Evolutionary conservation across 768 basidiomycete genomes (phyloP).

Genomic region (Mycena floridula): DNA sequence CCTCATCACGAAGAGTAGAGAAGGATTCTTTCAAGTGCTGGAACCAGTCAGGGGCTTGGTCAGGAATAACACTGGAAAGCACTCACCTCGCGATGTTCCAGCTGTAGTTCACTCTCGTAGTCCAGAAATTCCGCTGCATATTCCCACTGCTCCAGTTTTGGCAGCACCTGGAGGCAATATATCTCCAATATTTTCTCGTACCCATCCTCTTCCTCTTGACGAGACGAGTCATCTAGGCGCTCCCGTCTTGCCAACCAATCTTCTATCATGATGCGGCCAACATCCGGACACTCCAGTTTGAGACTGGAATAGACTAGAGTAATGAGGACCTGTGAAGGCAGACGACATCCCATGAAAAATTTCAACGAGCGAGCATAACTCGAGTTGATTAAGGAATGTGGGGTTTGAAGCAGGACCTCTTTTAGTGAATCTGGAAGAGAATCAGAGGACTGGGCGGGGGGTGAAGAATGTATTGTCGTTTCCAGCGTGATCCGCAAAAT

Average conservation of each 20-base stretch:
- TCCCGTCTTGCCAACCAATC: slow-evolving; percentile 69
- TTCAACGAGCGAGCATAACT: slow-evolving; percentile 59
- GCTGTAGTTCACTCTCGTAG: slow-evolving; percentile 61
- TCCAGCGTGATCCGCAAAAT: slow-evolving; percentile 81
- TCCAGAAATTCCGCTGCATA: slow-evolving; percentile 72
- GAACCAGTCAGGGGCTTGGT: slow-evolving; percentile 5
- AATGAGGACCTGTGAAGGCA: slow-evolving; percentile 65
- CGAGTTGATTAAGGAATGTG: slow-evolving; percentile 48
- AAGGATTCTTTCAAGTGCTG: slow-evolving; percentile 37
- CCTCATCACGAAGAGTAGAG: slow-evolving; percentile 24
- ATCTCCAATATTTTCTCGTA: slow-evolving; percentile 74
- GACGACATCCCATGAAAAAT: slow-evolving; percentile 55
- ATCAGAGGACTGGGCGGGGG: slow-evolving; percentile 33
- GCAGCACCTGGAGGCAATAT: slow-evolving; percentile 69
- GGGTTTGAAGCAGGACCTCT: slow-evolving; percentile 47
- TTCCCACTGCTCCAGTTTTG: slow-evolving; percentile 72
- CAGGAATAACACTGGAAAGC: slow-evolving; percentile 2
- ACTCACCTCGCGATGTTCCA: slow-evolving; percentile 46
- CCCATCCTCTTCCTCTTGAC: slow-evolving; percentile 36
- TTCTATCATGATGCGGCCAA: slow-evolving; percentile 63
- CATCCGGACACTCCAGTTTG: slow-evolving; percentile 54
- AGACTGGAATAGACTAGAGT: slow-evolving; percentile 68
- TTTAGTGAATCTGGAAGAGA: slow-evolving; percentile 47
- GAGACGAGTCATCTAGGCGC: slow-evolving; percentile 19
- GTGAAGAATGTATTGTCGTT: slow-evolving; percentile 61